A percentile compares a stretch with the other conserved stretches of the same genome.
Evolutionary conservation across 2,329 filamentous ascomycete genomes (phyloP).

Genomic region (Venturia aucupariae): DNA sequence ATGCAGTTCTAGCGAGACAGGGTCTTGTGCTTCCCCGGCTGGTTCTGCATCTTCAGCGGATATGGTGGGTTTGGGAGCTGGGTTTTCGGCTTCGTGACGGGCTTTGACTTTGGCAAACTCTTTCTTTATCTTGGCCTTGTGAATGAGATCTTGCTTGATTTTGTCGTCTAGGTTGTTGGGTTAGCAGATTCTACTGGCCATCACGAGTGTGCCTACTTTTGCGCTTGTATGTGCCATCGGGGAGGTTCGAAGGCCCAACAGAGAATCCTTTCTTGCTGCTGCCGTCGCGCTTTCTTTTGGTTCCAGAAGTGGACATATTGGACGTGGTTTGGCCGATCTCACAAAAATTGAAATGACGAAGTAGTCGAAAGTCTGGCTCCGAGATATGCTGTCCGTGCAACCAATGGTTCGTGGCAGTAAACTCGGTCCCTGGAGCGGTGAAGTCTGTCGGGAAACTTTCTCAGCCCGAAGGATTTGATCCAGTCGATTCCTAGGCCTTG

Average conservation of each 20-base stretch:
- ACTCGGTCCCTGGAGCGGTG: not conserved
- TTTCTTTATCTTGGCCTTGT: constrained; percentile 90
- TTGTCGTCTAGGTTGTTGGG: constrained; percentile 54
- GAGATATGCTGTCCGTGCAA: not conserved
- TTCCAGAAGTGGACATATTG: not conserved
- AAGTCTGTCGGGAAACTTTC: not conserved
- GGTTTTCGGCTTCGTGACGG: constrained; percentile 35
- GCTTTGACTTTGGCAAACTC: constrained; percentile 82
- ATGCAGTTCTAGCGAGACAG: constrained; percentile 44
- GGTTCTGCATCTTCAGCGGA: constrained; percentile 25
- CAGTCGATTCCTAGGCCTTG: not conserved
- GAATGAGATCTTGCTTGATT: constrained; percentile 81
- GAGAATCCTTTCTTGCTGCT: constrained; percentile 57
- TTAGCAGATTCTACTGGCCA: constrained; percentile 7
- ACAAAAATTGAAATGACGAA: not conserved
- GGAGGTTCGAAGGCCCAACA: constrained; percentile 81
- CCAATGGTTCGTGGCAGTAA: not conserved
- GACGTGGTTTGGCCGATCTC: not conserved
- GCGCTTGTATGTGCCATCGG: constrained; percentile 78
- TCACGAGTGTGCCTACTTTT: constrained; percentile 46
- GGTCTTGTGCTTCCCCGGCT: constrained; percentile 20
- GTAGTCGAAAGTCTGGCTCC: not conserved
- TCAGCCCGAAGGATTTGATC: not conserved
- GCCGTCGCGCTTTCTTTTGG: constrained; percentile 8
- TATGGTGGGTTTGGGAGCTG: constrained; percentile 23